These are phyloP conservation scores for Trypanosoma lewisi DNA, from an alignment of 208 protist species.

Conservation along the genomic window DNA sequence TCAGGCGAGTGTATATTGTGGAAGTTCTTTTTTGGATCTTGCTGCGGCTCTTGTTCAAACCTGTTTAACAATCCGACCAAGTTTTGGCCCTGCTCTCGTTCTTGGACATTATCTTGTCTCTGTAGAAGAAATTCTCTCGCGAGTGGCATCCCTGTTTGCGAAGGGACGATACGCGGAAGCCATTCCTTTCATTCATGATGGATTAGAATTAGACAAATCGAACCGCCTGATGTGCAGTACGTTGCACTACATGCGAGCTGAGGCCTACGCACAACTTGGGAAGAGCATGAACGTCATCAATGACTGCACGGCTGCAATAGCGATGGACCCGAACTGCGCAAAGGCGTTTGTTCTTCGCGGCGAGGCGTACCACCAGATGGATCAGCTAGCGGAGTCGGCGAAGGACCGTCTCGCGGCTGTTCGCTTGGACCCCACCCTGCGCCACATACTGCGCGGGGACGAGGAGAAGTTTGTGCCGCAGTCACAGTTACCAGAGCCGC, in stretches of 20 bases:
- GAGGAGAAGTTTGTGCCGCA: constrained; percentile 25
- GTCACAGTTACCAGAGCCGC: constrained; percentile 1
- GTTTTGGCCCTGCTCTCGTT: constrained; percentile 52
- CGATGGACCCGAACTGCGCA: constrained; percentile 35
- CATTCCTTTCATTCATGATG: constrained; percentile 35
- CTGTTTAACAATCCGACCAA: constrained; percentile 49
- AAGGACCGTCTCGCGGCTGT: constrained; percentile 44
- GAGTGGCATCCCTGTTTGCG: constrained; percentile 28
- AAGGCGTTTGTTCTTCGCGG: constrained; percentile 57
- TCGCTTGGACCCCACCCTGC: constrained; percentile 31
- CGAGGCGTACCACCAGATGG: constrained; percentile 31
- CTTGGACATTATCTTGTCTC: constrained; percentile 69
- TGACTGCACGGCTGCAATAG: constrained; percentile 58
- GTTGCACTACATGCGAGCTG: constrained; percentile 46
- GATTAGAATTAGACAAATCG: constrained; percentile 50
- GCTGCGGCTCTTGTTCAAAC: constrained; percentile 64
- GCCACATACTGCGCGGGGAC: constrained; percentile 39
- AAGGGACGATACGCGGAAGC: constrained; percentile 30
- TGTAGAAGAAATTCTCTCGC: constrained; percentile 51
- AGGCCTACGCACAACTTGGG: constrained; percentile 38
- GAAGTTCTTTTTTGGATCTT: constrained; percentile 67
- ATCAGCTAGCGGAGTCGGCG: constrained; percentile 37
- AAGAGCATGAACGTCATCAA: constrained; percentile 44
- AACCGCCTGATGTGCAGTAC: constrained; percentile 40
- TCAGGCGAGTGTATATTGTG: constrained; percentile 75